Evolutionary conservation across 805 yeast species (phyloP).

Genomic region (Kockiozyma suomiensis): DNA sequence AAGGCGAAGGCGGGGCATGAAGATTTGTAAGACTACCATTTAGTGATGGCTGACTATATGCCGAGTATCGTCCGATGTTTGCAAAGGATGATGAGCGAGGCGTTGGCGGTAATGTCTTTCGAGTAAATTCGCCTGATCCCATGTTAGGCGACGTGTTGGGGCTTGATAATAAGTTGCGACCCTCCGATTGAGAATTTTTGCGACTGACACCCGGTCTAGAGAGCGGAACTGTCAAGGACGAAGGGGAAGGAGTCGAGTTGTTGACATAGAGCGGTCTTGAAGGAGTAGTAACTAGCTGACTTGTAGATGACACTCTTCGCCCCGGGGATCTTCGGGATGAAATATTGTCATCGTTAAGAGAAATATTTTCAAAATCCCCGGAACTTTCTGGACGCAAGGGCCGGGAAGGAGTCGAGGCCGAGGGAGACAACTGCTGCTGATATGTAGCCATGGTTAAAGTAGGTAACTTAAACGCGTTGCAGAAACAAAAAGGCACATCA

Average conservation of each 20-base stretch:
- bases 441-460: background rate
- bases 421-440: background rate
- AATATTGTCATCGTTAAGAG: slow-evolving; percentile 16
- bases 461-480: background rate
- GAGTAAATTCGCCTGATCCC: slow-evolving; percentile 3
- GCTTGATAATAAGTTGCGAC: background rate
- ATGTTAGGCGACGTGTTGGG: background rate
- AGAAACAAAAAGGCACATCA: background rate
- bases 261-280: background rate
- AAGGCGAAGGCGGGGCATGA: slow-evolving; percentile 11
- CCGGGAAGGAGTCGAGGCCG: background rate
- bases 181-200: background rate
- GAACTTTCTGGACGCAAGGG: background rate
- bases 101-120: background rate
- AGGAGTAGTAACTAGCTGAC: background rate
- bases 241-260: background rate
- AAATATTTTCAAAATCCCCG: slow-evolving; percentile 24
- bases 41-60: slow-evolving; percentile 8
- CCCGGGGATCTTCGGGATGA: background rate
- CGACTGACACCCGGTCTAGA: background rate
- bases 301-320: background rate
- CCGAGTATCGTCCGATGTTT: slow-evolving; percentile 6
- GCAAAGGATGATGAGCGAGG: slow-evolving; percentile 13
- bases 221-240: background rate
- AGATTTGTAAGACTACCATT: slow-evolving; percentile 9